Conservation (phyloP, 345 rosid species). For the Aquilaria sinensis region DNA sequence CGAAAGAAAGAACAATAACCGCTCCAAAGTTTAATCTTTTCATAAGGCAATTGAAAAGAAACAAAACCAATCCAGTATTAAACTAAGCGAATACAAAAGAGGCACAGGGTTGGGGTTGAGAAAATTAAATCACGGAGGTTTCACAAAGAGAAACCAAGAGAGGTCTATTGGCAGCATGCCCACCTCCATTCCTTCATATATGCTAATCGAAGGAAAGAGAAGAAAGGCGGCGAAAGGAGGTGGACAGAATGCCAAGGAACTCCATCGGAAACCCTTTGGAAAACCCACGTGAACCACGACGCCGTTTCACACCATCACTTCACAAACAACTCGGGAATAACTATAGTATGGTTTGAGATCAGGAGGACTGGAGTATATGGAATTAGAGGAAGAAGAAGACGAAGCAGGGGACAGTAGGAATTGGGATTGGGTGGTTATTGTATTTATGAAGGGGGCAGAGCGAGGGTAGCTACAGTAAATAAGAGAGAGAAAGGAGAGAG, state of each 20-base stretch:
- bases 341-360: too few species aligned
- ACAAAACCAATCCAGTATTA: constrained; percentile 8
- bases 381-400: not conserved
- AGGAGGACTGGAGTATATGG: not conserved
- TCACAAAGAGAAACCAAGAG: constrained; percentile 80
- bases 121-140: constrained; percentile 40
- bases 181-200: constrained; percentile 42
- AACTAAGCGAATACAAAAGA: constrained; percentile 16
- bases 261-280: constrained; percentile 82
- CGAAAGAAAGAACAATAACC: not conserved
- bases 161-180: constrained; percentile 84
- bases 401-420: not conserved
- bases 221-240: constrained; percentile 37
- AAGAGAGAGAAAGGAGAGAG: constrained; percentile 25
- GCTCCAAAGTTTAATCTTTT: not conserved
- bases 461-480: constrained; percentile 26
- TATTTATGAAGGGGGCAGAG: constrained; percentile 9
- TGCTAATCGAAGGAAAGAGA: constrained; percentile 6
- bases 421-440: not conserved
- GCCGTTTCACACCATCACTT: not conserved
- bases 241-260: constrained; percentile 99
- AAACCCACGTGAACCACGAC: constrained; percentile 55
- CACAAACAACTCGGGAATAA: too few species aligned
- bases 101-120: not conserved
- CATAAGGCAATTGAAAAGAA: not conserved